Evolutionary conservation across 1,139 yeast species (phyloP).

Genomic region (Magnusiomyces tetraspermus): DNA sequence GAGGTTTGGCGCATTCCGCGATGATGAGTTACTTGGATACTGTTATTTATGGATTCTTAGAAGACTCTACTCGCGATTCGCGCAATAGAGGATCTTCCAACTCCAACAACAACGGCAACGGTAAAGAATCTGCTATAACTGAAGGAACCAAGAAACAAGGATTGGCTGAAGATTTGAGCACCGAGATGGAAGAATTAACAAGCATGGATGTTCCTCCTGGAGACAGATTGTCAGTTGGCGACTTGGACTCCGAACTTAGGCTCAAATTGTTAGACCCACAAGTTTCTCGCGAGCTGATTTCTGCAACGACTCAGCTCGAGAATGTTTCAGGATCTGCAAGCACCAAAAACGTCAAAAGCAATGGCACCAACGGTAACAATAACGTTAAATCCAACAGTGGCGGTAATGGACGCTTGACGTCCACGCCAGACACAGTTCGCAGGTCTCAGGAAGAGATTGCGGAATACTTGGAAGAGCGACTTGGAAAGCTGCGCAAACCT

Average conservation of each 20-base stretch:
- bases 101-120: no score
- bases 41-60: constrained; percentile 13
- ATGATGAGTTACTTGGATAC: neutral
- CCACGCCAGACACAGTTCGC: constrained; percentile 11
- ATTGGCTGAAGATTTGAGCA: no score
- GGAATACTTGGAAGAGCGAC: constrained; percentile 10
- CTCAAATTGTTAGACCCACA: no score
- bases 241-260: no score
- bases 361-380: no score
- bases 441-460: constrained; percentile 12
- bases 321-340: neutral
- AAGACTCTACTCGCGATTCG: constrained; percentile 12
- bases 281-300: neutral
- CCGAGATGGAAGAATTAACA: no score
- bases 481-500: constrained; percentile 25
- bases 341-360: neutral
- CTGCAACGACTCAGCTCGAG: neutral
- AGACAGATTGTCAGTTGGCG: no score
- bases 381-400: no score
- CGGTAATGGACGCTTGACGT: constrained; percentile 8
- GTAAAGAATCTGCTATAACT: no score
- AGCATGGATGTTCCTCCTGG: no score
- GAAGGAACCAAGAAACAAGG: no score
- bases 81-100: no score
- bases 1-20: neutral